phyloP scores from a whole-genome alignment of 2,329 filamentous ascomycete genomes.

The Colletotrichum camelliae region DNA sequence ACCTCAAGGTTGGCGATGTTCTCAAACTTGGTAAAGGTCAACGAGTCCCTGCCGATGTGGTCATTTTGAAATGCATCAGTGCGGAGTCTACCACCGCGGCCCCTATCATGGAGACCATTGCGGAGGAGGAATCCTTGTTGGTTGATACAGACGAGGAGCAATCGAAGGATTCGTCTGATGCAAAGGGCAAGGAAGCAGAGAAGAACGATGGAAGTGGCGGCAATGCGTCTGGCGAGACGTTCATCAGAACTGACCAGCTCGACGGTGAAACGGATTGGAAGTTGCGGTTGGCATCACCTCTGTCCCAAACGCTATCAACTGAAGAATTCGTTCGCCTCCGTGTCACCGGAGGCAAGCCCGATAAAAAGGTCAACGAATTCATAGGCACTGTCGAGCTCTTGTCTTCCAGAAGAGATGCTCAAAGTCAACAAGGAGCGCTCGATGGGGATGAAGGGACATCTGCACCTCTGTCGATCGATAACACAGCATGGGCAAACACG shows the following conservation, averaged over 20 bases:
- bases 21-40: conserved; percentile 91
- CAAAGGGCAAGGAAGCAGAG: conserved; percentile 38
- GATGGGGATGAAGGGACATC: conserved; percentile 54
- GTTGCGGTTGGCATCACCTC: conserved; percentile 81
- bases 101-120: conserved; percentile 26
- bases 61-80: conserved; percentile 84
- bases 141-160: conserved; percentile 44
- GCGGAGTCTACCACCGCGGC: conserved; percentile 51
- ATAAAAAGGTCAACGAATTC: conserved; percentile 94
- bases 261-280: conserved; percentile 99
- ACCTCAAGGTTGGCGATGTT: conserved; percentile 94
- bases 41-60: conserved; percentile 90
- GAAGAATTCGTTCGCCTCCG: conserved; percentile 73
- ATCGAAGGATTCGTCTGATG: conserved; percentile 23
- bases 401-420: conserved; percentile 56
- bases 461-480: conserved; percentile 86
- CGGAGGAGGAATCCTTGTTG: conserved; percentile 42
- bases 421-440: conserved; percentile 43
- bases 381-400: conserved; percentile 84
- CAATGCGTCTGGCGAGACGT: conserved; percentile 79
- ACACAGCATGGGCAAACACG: conserved; percentile 98
- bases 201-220: conserved; percentile 34
- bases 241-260: conserved; percentile 95
- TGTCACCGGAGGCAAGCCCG: conserved; percentile 87
- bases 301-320: conserved; percentile 80